Evolutionary conservation across 2,329 filamentous ascomycete genomes (phyloP), one percentile per base, ranked within the genome.

Genomic region (Gremmenia infestans): DNA sequence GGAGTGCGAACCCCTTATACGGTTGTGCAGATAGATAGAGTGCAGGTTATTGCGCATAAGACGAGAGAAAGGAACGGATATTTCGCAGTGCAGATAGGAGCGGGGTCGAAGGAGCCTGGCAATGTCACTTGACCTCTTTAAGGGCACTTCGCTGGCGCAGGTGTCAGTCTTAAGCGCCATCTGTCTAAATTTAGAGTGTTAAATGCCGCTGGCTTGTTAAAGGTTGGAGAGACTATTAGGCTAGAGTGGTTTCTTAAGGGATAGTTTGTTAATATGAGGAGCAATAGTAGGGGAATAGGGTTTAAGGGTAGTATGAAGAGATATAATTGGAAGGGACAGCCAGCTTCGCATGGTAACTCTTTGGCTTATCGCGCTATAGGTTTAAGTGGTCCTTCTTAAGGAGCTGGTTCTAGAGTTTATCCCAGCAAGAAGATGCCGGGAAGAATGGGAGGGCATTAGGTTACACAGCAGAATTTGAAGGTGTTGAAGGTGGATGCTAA

Each of bases 401-500:
- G 94, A 62, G 86, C 88, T 70, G 94, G 94, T 75, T 95, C 90
- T 60, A 85, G 94, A 74, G 93, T 99, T 23, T 78, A 91, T 70
- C 94, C 94, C 0, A 94, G 94, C 58, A 99, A 99, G 83, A 94
- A 91, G 76, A 99, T 99, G 94, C 85, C 94, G 3, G 94, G 94
- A 54, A 85, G 90, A 57, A 97, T 99, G 94, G 94, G 94, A 61
- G 89, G 88, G 63, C 82, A 96, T 73, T 85, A 83, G 64, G 88
- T 91, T 54, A 99, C 94, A 48, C 81, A 94, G 56, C 92, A 97
- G 80, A 97, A 96, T 74, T 76, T 97, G 65, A 89, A 87, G 74
- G 85, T 99, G 52, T 76, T 99, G 71, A 87, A 91, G 78, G 87
- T 96, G 36, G 91, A 97, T 74, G 81, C 86, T 65, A 86, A 89